A percentile compares a stretch with the other conserved stretches of the same genome.
These are phyloP conservation scores for Fusarium papillatum DNA, from an alignment of 2,329 filamentous ascomycete genomes.

Conservation along the genomic window DNA sequence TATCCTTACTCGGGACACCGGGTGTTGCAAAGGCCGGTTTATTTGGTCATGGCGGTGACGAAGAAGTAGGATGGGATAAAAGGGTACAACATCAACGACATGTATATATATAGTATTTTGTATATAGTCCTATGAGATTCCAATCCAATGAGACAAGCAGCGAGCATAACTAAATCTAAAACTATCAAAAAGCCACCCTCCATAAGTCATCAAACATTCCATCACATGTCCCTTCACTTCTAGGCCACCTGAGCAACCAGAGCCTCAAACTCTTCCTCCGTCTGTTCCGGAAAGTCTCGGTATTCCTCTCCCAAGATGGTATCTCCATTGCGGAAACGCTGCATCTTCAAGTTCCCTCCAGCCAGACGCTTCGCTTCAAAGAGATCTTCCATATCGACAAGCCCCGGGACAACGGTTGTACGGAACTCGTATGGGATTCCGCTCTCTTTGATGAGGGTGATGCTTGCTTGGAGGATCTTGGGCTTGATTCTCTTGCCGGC, in stretches of 20 bases:
- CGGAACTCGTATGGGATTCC: slow-evolving; percentile 38
- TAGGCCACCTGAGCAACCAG: slow-evolving; percentile 33
- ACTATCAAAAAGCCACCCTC: background rate
- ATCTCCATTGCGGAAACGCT: slow-evolving; percentile 33
- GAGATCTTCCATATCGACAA: slow-evolving; percentile 39
- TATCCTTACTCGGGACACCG: background rate
- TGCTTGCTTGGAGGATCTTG: slow-evolving; percentile 26
- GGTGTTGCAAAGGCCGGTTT: background rate
- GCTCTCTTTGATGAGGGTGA: slow-evolving; percentile 35
- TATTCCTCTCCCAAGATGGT: slow-evolving; percentile 19
- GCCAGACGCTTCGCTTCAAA: slow-evolving; percentile 40
- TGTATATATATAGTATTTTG: background rate
- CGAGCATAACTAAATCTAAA: background rate
- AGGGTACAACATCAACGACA: background rate
- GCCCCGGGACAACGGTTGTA: slow-evolving; percentile 35
- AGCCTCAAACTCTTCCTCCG: slow-evolving; percentile 32
- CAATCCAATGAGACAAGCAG: background rate
- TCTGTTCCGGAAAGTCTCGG: slow-evolving; percentile 28
- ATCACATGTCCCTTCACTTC: background rate
- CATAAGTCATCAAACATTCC: background rate
- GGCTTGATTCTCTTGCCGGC: slow-evolving; percentile 35
- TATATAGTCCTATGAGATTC: background rate
- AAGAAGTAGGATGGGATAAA: background rate
- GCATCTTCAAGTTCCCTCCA: slow-evolving; percentile 37
- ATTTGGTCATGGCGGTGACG: background rate